phyloP scores from a whole-genome alignment of 768 basidiomycete species.

The Psilocybe tampanensis region DNA sequence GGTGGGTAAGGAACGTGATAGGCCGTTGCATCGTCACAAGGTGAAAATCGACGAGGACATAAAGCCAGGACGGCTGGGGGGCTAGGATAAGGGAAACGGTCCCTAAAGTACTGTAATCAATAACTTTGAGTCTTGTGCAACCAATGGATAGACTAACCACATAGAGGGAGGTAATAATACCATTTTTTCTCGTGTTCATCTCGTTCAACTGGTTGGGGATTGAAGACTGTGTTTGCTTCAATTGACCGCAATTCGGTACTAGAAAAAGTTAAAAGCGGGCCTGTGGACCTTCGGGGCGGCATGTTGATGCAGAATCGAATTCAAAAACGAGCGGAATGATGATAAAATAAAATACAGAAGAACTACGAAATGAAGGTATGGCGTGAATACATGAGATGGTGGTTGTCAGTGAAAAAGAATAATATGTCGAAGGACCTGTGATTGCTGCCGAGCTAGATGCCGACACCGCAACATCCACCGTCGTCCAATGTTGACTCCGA shows the following conservation, averaged over 20 bases:
- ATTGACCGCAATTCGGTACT: slow-evolving; percentile 20
- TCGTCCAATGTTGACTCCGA: no score
- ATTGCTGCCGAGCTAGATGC: slow-evolving; percentile 2
- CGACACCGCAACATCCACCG: not conserved
- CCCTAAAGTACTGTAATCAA: slow-evolving; percentile 16
- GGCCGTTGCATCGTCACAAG: slow-evolving; percentile 53
- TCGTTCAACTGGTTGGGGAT: slow-evolving; percentile 14
- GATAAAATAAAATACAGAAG: not conserved
- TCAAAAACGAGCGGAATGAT: not conserved
- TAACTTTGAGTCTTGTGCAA: not conserved
- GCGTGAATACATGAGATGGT: not conserved
- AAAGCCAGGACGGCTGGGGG: slow-evolving; percentile 75
- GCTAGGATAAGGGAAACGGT: slow-evolving; percentile 61
- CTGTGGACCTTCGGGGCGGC: slow-evolving; percentile 22
- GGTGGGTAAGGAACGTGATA: slow-evolving; percentile 50
- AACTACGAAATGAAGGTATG: not conserved
- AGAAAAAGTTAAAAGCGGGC: slow-evolving; percentile 23
- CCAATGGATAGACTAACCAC: slow-evolving; percentile 34
- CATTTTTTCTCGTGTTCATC: slow-evolving; percentile 44
- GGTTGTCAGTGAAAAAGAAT: not conserved
- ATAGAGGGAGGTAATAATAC: slow-evolving; percentile 61
- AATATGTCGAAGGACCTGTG: not conserved
- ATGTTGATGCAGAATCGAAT: slow-evolving; percentile 1
- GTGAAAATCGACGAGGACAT: slow-evolving; percentile 69
- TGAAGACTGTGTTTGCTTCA: slow-evolving; percentile 18